These are phyloP conservation scores for Fragaria ananassa DNA, from an alignment of 306 rosid genomes.

Conservation along the genomic window DNA sequence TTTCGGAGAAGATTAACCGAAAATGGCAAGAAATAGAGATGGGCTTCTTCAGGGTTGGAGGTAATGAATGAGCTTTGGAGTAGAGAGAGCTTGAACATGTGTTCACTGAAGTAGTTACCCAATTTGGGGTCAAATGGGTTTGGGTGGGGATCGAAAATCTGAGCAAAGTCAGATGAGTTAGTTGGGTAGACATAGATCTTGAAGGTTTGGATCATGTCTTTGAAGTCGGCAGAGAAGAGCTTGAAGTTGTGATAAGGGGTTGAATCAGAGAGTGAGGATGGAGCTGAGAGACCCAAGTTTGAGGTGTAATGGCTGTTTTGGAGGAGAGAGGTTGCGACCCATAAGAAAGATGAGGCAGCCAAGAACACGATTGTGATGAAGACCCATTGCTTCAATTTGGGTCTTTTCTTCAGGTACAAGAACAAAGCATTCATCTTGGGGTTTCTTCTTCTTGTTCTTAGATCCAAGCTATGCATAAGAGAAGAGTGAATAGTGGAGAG, in stretches of 20 bases:
- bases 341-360: background rate
- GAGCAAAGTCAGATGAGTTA: slow-evolving; percentile 7
- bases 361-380: background rate
- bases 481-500: background rate
- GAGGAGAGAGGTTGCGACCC: slow-evolving; percentile 6
- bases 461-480: background rate
- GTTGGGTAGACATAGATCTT: slow-evolving; percentile 30
- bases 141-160: slow-evolving; percentile 31
- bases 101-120: slow-evolving; percentile 41
- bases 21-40: slow-evolving; percentile 31
- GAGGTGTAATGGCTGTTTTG: background rate
- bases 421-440: background rate
- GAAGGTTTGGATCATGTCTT: slow-evolving; percentile 22
- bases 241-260: slow-evolving; percentile 30
- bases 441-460: background rate
- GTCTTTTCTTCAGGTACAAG: background rate
- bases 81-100: slow-evolving; percentile 34
- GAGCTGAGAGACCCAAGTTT: background rate
- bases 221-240: slow-evolving; percentile 25
- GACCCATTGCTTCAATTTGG: slow-evolving; percentile 9
- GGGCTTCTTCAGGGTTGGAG: slow-evolving; percentile 15
- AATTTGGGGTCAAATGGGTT: slow-evolving; percentile 23
- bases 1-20: slow-evolving; percentile 34
- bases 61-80: slow-evolving; percentile 23
- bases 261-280: background rate